These are phyloP conservation scores for Lantana camara DNA, from an alignment of 257 asterid genomes.

Conservation along the genomic window DNA sequence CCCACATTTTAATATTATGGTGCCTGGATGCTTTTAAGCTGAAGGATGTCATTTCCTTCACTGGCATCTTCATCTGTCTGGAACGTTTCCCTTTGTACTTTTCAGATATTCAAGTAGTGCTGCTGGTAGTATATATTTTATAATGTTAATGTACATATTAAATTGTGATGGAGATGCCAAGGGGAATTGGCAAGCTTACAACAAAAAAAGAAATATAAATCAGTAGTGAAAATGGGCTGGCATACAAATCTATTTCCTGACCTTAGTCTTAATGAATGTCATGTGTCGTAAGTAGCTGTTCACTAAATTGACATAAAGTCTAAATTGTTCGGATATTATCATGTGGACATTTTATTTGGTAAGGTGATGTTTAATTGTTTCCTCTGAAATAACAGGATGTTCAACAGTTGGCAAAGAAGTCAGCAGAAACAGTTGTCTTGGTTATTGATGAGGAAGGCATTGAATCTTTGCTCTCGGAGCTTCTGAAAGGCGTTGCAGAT, in stretches of 20 bases:
- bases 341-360: not conserved
- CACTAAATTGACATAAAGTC: not conserved
- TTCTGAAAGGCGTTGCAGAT: slow-evolving; percentile 86
- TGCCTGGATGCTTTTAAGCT: not conserved
- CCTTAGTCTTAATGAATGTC: not conserved
- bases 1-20: too few species aligned
- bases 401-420: slow-evolving; percentile 69
- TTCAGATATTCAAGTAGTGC: not conserved
- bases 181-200: too few species aligned
- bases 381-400: slow-evolving; percentile 52
- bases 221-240: not conserved
- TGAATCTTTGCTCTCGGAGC: slow-evolving; percentile 79
- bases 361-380: slow-evolving; percentile 4
- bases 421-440: slow-evolving; percentile 94
- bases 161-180: too few species aligned
- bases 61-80: not conserved
- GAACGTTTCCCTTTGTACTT: not conserved
- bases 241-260: not conserved
- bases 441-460: slow-evolving; percentile 94
- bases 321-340: slow-evolving; percentile 1
- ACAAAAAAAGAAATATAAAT: too few species aligned
- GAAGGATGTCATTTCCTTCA: not conserved
- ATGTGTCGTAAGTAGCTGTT: not conserved
- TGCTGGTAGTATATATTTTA: not conserved
- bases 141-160: not conserved